These are phyloP conservation scores for Tulasnella sp. DNA, from an alignment of 768 basidiomycete genomes.

Conservation along the genomic window DNA sequence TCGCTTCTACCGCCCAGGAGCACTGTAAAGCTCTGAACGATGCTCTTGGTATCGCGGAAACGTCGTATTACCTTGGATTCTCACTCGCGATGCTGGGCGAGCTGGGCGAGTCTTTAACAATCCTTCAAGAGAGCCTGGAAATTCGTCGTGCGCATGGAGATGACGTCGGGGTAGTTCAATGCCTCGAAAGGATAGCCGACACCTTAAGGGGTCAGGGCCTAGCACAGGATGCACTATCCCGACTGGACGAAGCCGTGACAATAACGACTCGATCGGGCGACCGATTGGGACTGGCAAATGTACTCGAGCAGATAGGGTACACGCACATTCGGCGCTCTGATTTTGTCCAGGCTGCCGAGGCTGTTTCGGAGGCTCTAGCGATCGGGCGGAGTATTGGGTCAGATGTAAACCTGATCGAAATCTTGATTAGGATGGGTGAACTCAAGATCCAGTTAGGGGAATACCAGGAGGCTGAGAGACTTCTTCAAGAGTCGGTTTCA, in stretches of 20 bases:
- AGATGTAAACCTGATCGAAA: background rate
- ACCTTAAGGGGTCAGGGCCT: background rate
- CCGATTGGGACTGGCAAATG: background rate
- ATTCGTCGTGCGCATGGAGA: background rate
- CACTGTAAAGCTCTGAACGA: background rate
- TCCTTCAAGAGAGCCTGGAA: background rate
- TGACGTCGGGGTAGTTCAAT: background rate
- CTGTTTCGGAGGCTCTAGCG: background rate
- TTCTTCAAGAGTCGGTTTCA: background rate
- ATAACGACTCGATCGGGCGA: background rate
- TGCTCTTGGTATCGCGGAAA: background rate
- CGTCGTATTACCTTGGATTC: background rate
- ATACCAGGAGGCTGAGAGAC: background rate
- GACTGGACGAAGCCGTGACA: background rate
- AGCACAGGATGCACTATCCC: background rate
- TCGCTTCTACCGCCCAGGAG: background rate
- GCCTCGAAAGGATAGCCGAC: background rate
- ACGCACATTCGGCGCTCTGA: background rate
- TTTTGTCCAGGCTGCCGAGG: background rate
- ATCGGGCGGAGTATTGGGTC: background rate
- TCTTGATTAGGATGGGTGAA: background rate
- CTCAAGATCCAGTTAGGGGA: background rate
- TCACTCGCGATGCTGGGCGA: background rate
- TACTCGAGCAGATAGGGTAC: background rate
- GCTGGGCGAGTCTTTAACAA: background rate